These are phyloP conservation scores for Neurospora sublineolata DNA, from an alignment of 495 filamentous ascomycete genomes.

Conservation along the genomic window DNA sequence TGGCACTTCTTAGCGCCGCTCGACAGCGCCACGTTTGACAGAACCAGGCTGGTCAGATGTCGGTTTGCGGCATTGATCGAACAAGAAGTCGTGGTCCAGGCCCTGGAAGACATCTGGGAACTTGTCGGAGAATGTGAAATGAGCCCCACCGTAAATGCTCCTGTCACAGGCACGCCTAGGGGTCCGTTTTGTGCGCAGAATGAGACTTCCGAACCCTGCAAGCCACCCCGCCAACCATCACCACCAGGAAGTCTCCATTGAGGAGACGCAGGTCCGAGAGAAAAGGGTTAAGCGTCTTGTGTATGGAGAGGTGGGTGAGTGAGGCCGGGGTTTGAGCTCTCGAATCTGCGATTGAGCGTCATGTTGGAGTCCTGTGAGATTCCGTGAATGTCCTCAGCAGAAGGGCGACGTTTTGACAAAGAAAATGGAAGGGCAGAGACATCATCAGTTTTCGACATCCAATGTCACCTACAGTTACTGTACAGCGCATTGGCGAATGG, in stretches of 20 bases:
- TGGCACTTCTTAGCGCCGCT: conserved; percentile 2
- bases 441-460: neutral
- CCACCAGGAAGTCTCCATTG: conserved; percentile 2
- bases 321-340: neutral
- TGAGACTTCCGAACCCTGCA: neutral
- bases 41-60: neutral
- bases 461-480: neutral
- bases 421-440: neutral
- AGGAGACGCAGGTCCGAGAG: conserved; percentile 25
- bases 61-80: neutral
- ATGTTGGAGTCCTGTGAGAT: neutral
- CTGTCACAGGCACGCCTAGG: conserved; percentile 1
- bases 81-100: neutral
- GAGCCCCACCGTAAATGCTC: neutral
- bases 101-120: neutral
- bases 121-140: neutral
- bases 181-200: neutral
- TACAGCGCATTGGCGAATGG: neutral
- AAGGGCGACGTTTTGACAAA: neutral
- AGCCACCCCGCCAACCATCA: conserved; percentile 2
- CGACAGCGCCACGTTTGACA: conserved; percentile 1
- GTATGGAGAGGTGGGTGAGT: neutral
- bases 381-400: neutral
- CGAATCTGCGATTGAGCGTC: neutral
- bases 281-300: conserved; percentile 17